Conservation (phyloP, 1,284 basidiomycete species). For the Tilletia horrida region DNA sequence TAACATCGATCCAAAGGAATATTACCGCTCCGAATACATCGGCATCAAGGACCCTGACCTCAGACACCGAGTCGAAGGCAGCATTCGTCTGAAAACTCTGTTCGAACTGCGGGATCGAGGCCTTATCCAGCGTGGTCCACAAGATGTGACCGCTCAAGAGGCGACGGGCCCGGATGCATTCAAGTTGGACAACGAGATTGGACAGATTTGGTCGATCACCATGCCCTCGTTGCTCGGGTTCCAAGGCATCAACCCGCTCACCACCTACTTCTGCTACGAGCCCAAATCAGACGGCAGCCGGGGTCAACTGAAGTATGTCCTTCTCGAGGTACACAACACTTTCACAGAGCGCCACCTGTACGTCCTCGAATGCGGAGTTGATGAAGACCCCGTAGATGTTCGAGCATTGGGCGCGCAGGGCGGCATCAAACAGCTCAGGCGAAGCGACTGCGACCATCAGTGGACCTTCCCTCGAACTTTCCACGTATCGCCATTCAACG, state of each 20-base stretch:
- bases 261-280: conserved; percentile 68
- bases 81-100: conserved; percentile 37
- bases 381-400: conserved; percentile 58
- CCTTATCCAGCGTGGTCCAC: conserved; percentile 29
- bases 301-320: conserved; percentile 57
- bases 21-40: conserved; percentile 26
- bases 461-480: conserved; percentile 72
- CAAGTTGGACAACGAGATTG: conserved; percentile 27
- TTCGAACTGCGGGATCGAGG: conserved; percentile 36
- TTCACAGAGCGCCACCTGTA: conserved; percentile 71
- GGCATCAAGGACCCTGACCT: not conserved
- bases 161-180: not conserved
- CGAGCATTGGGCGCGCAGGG: not conserved
- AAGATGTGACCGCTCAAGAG: conserved; percentile 24
- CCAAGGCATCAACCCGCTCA: conserved; percentile 72
- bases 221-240: conserved; percentile 70
- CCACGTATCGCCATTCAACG: conserved; percentile 78
- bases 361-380: conserved; percentile 56
- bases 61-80: conserved; percentile 21
- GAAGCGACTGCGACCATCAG: conserved; percentile 61
- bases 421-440: conserved; percentile 19
- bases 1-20: conserved; percentile 22
- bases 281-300: conserved; percentile 21
- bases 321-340: conserved; percentile 75
- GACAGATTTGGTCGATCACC: conserved; percentile 56